Evolutionary conservation across 192 early-diverging fungal species (phyloP).

Genomic region (Cladochytrium replicatum): DNA sequence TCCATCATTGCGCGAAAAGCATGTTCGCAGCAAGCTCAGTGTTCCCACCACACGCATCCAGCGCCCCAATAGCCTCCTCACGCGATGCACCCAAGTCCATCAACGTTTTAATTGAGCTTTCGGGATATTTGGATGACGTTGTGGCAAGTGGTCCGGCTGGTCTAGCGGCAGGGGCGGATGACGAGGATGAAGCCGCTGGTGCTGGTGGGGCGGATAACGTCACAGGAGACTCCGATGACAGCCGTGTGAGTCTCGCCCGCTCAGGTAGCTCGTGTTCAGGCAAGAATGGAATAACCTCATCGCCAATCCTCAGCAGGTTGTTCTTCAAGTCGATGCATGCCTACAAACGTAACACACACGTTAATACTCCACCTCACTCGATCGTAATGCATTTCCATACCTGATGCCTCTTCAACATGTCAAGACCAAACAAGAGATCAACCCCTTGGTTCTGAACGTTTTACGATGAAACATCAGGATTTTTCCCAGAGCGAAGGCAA

Average conservation of each 20-base stretch:
- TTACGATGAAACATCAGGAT: neutral
- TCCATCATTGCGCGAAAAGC: too few species aligned
- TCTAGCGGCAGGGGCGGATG: too few species aligned
- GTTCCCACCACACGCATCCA: slow-evolving; percentile 75
- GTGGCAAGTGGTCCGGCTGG: too few species aligned
- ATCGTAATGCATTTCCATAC: too few species aligned
- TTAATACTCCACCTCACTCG: too few species aligned
- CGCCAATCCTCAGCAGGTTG: slow-evolving; percentile 71
- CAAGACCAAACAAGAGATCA: slow-evolving; percentile 86
- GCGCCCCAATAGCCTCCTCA: slow-evolving; percentile 64
- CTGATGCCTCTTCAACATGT: slow-evolving; percentile 89
- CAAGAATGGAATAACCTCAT: slow-evolving; percentile 72
- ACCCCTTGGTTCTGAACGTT: slow-evolving; percentile 58
- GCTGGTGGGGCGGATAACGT: slow-evolving; percentile 6
- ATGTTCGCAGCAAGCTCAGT: slow-evolving; percentile 77
- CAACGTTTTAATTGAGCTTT: slow-evolving; percentile 59
- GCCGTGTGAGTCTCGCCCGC: slow-evolving; percentile 15
- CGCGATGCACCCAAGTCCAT: slow-evolving; percentile 70
- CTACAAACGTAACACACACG: too few species aligned
- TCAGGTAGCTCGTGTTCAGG: slow-evolving; percentile 86
- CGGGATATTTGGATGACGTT: slow-evolving; percentile 33
- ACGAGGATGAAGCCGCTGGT: slow-evolving; percentile 15
- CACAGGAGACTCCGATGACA: slow-evolving; percentile 21
- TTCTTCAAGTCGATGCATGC: slow-evolving; percentile 84
- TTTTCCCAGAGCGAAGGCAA: neutral